These are phyloP conservation scores for Cordyceps fumosorosea DNA, from an alignment of 2,329 filamentous ascomycete species.

Conservation along the genomic window DNA sequence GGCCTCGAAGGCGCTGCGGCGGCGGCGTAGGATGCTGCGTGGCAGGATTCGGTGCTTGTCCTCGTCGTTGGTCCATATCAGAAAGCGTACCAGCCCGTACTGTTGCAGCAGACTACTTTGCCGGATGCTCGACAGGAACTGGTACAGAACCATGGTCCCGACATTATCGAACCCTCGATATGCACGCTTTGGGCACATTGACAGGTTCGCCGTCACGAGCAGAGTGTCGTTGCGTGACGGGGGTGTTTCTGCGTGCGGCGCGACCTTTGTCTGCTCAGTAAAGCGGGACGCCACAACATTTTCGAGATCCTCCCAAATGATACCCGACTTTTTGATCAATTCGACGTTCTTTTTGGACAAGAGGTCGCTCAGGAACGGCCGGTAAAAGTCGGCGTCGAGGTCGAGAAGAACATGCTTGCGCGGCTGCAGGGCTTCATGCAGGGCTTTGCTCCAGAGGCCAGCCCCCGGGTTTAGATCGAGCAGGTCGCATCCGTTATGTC, in stretches of 20 bases:
- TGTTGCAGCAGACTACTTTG: slow-evolving; percentile 57
- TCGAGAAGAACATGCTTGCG: slow-evolving; percentile 81
- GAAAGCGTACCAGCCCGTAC: slow-evolving; percentile 73
- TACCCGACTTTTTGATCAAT: slow-evolving; percentile 49
- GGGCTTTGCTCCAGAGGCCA: slow-evolving; percentile 70
- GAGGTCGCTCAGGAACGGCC: slow-evolving; percentile 54
- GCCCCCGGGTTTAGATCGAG: slow-evolving; percentile 79
- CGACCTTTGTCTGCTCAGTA: slow-evolving; percentile 42
- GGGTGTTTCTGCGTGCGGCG: slow-evolving; percentile 29
- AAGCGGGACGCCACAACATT: slow-evolving; percentile 44
- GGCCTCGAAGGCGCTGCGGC: slow-evolving; percentile 49
- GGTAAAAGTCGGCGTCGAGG: slow-evolving; percentile 52
- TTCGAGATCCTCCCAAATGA: slow-evolving; percentile 54
- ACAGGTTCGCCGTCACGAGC: slow-evolving; percentile 64
- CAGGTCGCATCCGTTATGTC: slow-evolving; percentile 73
- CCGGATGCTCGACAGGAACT: slow-evolving; percentile 55
- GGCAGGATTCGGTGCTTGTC: slow-evolving; percentile 58
- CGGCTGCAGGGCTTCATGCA: slow-evolving; percentile 70
- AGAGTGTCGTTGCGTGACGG: slow-evolving; percentile 62
- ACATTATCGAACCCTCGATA: slow-evolving; percentile 51
- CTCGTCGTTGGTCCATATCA: slow-evolving; percentile 62
- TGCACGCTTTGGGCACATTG: slow-evolving; percentile 42
- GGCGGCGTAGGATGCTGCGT: slow-evolving; percentile 46
- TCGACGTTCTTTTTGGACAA: slow-evolving; percentile 40
- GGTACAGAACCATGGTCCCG: slow-evolving; percentile 50